A percentile compares a stretch with the other conserved stretches of the same genome.
phyloP scores from a whole-genome alignment of 1,139 yeast genomes.

The Yamadazyma membranifaciens region DNA sequence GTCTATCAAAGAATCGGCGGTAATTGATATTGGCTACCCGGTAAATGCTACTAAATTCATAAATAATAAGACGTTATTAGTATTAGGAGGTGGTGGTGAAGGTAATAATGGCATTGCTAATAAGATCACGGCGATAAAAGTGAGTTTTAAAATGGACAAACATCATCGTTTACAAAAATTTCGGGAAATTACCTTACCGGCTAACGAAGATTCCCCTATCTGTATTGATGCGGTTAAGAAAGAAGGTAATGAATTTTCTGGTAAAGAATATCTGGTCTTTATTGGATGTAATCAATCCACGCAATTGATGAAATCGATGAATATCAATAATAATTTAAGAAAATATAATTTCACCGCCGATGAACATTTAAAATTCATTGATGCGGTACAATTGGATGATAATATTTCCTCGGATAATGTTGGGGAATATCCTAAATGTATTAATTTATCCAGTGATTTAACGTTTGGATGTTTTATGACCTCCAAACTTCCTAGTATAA shows the following conservation, averaged over 20 bases:
- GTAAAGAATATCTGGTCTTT: constrained; percentile 42
- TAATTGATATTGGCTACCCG: constrained; percentile 71
- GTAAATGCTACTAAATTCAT: constrained; percentile 75
- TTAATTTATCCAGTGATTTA: constrained; percentile 53
- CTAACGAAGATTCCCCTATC: constrained; percentile 73
- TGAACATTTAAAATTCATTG: constrained; percentile 61
- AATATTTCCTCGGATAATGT: constrained; percentile 26
- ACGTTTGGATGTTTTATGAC: constrained; percentile 63
- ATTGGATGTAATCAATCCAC: constrained; percentile 74
- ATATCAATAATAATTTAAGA: constrained; percentile 68
- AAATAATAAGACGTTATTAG: constrained; percentile 58
- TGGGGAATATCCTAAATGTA: constrained; percentile 60
- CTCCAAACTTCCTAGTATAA: constrained; percentile 56
- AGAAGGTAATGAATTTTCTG: constrained; percentile 15
- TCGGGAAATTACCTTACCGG: constrained; percentile 60
- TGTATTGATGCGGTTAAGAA: constrained; percentile 47
- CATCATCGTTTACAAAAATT: constrained; percentile 54
- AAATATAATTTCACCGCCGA: constrained; percentile 56
- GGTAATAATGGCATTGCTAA: constrained; percentile 86
- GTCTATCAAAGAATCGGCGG: constrained; percentile 30
- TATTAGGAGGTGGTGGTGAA: constrained; percentile 95
- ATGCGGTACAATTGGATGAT: constrained; percentile 54
- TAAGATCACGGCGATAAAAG: constrained; percentile 68
- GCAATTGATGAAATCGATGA: constrained; percentile 55
- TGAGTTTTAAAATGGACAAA: constrained; percentile 56